Evolutionary conservation across 139 green algal species (phyloP), one percentile per base, ranked within the genome.

Genomic region (Micractinium sp.): DNA sequence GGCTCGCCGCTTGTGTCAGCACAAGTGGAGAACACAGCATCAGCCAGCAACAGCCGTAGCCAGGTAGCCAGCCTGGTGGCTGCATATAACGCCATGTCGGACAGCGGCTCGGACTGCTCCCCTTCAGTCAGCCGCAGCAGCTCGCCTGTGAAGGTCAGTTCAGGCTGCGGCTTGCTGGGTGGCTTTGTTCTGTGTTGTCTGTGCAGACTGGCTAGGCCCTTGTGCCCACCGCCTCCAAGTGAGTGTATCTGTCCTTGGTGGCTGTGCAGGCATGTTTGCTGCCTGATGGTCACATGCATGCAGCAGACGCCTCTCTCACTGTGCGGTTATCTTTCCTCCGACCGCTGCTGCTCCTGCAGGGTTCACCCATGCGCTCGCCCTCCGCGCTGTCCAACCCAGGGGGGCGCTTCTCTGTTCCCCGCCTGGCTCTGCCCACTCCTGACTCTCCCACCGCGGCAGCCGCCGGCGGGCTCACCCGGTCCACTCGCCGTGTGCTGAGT

Each of bases 401-500:
- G 23, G n/a, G 73, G 13, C 76, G 86, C 77, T 84, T 84, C 29
- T 79, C 29, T 0, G 73, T 91, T n/a, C 88, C 88, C 0, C 67
- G 88, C 3, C 88, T 91, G 35, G 61, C 60, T 53, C 81, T 91
- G 84, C 88, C 80, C 16, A 63, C 56, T 0, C 35, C n/a, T 29
- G 78, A 85, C 13, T 90, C 84, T 0, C 88, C 88, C n/a, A 82
- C 61, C 13, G 76, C 31, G 3, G 53, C 86, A 29, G 41, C 22
- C 39, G 61, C n/a, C 20, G 90, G 90, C 4, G 90, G 90, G 5
- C 90, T 93, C 29, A 93, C 90, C 0, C 77, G 91, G 3, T 89
- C 91, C 67, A 93, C 91, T 16, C 75, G 91, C 47, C 85, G 91
- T 27, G 87, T 69, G 39, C 38, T 89, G 33, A 47, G 71, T 36